phyloP scores from a whole-genome alignment of 2,329 filamentous ascomycete genomes.

The Ascochyta clinopodiicola region DNA sequence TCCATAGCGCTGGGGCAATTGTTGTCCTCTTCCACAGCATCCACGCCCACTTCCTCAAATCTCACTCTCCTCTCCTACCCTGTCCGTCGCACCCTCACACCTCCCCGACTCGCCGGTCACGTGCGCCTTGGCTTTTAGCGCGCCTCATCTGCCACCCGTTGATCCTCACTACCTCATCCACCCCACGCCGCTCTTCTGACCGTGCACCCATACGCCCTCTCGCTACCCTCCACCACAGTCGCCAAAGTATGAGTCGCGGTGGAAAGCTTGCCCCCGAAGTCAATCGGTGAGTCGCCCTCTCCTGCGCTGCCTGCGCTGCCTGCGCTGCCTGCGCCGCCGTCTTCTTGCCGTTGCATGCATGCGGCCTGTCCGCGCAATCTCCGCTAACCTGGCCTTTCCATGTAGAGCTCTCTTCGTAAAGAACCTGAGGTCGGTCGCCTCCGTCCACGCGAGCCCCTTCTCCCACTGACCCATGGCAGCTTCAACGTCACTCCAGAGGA shows the following conservation, averaged over 20 bases:
- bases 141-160: conserved; percentile 17
- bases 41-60: neutral
- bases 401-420: conserved; percentile 98
- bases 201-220: conserved; percentile 32
- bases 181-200: conserved; percentile 16
- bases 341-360: conserved; percentile 24
- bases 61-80: neutral
- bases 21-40: neutral
- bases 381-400: conserved; percentile 36
- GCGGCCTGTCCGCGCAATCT: conserved; percentile 36
- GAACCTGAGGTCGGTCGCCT: conserved; percentile 81
- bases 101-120: conserved; percentile 9
- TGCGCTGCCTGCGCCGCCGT: conserved; percentile 7
- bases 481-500: conserved; percentile 99
- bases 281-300: conserved; percentile 75
- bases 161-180: conserved; percentile 13
- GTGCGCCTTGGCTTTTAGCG: conserved; percentile 7
- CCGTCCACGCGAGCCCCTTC: conserved; percentile 4
- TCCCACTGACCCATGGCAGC: conserved; percentile 57
- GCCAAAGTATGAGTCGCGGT: conserved; percentile 87
- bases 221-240: conserved; percentile 26
- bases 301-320: conserved; percentile 6
- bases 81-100: neutral
- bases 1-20: neutral
- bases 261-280: conserved; percentile 99